phyloP scores from a whole-genome alignment of 192 early-diverging fungal species.

The Chytriomyces confervae region DNA sequence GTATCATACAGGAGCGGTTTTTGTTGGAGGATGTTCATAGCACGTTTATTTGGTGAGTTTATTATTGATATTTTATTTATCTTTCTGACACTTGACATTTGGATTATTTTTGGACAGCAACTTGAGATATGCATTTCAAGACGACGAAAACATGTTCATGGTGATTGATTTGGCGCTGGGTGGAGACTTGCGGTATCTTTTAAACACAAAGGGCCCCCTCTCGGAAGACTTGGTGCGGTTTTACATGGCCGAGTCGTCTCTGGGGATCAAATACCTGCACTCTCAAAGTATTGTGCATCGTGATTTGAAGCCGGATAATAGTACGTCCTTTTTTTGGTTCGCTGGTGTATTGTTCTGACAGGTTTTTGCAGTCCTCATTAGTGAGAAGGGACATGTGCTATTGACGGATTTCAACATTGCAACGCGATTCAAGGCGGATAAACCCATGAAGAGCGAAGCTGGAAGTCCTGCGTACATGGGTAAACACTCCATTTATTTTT shows the following conservation, averaged over 20 bases:
- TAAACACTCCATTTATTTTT: too few relatives aligned
- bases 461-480: conserved; percentile 93
- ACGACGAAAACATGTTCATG: conserved; percentile 72
- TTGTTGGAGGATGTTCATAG: conserved; percentile 86
- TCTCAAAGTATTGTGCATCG: conserved; percentile 56
- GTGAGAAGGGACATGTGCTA: conserved; percentile 83
- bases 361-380: conserved; percentile 63
- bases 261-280: conserved; percentile 55
- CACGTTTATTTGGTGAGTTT: conserved; percentile 69
- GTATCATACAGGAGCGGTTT: conserved; percentile 89
- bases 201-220: conserved; percentile 42
- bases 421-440: conserved; percentile 67
- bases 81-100: background rate
- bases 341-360: conserved; percentile 31
- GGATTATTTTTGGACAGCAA: conserved; percentile 36
- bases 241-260: conserved; percentile 47
- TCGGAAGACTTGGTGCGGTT: conserved; percentile 52
- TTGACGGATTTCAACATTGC: conserved; percentile 98
- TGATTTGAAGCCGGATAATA: conserved; percentile 52
- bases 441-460: conserved; percentile 79
- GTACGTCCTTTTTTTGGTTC: conserved; percentile 54
- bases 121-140: conserved; percentile 67
- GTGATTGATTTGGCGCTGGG: conserved; percentile 63
- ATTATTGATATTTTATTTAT: background rate
- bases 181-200: conserved; percentile 64